These are phyloP conservation scores for Allium fistulosum DNA, from an alignment of 106 monocot species.

Conservation along the genomic window DNA sequence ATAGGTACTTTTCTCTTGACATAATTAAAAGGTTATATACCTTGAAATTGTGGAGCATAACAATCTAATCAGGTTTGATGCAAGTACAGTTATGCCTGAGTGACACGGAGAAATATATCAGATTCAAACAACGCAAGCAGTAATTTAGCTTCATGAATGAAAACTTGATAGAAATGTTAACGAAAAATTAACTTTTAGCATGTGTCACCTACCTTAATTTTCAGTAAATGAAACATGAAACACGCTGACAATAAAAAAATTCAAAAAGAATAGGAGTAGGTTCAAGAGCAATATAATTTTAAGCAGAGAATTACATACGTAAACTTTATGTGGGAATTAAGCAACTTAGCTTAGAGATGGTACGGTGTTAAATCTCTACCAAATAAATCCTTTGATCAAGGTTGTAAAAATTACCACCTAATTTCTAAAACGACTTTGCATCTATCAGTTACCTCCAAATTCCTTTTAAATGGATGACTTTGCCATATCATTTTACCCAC, in stretches of 20 bases:
- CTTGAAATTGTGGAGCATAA: too few species aligned
- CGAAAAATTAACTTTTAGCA: too few species aligned
- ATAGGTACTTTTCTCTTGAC: too few species aligned
- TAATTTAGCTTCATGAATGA: too few species aligned
- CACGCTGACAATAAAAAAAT: neutral
- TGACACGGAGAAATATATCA: too few species aligned
- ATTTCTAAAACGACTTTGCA: constrained; percentile 14
- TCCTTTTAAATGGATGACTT: neutral
- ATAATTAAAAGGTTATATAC: too few species aligned
- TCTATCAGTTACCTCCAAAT: neutral
- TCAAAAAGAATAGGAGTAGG: neutral
- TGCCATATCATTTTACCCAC: neutral
- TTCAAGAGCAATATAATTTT: neutral
- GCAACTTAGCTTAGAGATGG: neutral
- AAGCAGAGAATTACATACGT: neutral
- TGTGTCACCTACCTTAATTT: too few species aligned
- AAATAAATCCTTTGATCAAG: constrained; percentile 15
- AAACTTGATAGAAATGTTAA: too few species aligned
- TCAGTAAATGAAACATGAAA: neutral
- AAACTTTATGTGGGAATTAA: constrained; percentile 8
- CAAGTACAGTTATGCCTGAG: too few species aligned
- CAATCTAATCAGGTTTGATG: too few species aligned
- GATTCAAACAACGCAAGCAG: too few species aligned
- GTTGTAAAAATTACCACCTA: constrained; percentile 5
- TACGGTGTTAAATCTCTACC: constrained; percentile 13